Evolutionary conservation across 148 eudicot genomes (phyloP).

Genomic region (Drosera capensis): DNA sequence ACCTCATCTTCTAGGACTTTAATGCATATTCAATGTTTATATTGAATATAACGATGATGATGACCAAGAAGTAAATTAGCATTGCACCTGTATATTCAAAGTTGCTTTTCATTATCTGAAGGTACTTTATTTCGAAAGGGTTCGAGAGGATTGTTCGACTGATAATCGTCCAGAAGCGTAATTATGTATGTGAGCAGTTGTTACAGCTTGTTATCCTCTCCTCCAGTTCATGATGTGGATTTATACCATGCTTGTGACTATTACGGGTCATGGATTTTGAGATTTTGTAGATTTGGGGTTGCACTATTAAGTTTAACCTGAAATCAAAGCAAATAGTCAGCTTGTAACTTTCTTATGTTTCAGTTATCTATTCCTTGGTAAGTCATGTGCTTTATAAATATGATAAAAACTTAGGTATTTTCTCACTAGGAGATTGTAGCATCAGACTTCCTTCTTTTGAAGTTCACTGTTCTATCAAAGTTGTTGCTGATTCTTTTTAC

Average conservation of each 20-base stretch:
- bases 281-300: no score
- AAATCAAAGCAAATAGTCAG: no score
- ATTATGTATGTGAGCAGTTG: conserved; percentile 54
- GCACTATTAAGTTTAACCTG: no score
- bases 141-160: conserved; percentile 81
- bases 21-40: no score
- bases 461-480: neutral
- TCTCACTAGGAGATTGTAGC: neutral
- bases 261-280: no score
- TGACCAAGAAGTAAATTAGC: neutral
- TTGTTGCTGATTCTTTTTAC: conserved; percentile 1
- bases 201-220: neutral
- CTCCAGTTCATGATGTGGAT: neutral
- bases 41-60: neutral
- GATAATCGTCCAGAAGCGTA: conserved; percentile 68
- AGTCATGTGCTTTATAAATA: neutral
- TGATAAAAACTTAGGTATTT: neutral
- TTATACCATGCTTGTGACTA: no score
- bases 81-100: neutral
- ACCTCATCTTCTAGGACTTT: no score
- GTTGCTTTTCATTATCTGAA: conserved; percentile 12
- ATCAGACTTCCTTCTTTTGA: neutral
- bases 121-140: conserved; percentile 83
- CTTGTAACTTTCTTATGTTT: no score
- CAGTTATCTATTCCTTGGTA: neutral